These are phyloP conservation scores for Apiospora hydei DNA, from an alignment of 2,329 filamentous ascomycete genomes.

Conservation along the genomic window DNA sequence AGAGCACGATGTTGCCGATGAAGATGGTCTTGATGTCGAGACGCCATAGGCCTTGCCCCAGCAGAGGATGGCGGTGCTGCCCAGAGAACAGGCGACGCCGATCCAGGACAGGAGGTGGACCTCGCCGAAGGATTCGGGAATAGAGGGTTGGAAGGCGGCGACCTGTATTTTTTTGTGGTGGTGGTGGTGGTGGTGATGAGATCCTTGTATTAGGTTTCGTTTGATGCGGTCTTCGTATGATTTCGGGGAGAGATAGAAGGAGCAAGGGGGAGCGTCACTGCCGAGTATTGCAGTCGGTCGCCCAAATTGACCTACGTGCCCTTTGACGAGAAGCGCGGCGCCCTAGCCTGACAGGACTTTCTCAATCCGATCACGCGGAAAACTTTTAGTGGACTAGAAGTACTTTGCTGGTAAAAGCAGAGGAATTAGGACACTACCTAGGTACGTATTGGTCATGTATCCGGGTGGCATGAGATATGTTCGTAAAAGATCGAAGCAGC, in stretches of 20 bases:
- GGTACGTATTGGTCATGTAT: too few relatives aligned
- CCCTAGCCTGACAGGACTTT: background rate
- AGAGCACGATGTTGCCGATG: slow-evolving; percentile 34
- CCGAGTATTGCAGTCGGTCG: background rate
- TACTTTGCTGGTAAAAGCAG: too few relatives aligned
- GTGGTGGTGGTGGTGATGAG: too few relatives aligned
- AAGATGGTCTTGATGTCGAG: slow-evolving; percentile 53
- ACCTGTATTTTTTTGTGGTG: slow-evolving; percentile 34
- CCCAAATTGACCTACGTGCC: slow-evolving; percentile 1
- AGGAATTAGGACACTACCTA: too few relatives aligned
- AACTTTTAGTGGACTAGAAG: background rate
- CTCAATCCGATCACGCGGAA: background rate
- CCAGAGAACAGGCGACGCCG: slow-evolving; percentile 48
- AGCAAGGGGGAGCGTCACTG: too few relatives aligned
- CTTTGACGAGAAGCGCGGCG: background rate
- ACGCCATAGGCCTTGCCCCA: slow-evolving; percentile 47
- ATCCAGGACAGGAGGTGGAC: slow-evolving; percentile 52
- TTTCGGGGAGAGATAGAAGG: background rate
- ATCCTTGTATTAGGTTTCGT: too few relatives aligned
- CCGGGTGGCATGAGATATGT: background rate
- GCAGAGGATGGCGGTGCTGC: slow-evolving; percentile 47
- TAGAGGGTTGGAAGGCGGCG: slow-evolving; percentile 53
- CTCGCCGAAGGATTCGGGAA: slow-evolving; percentile 46
- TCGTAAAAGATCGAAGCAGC: too few relatives aligned
- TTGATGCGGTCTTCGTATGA: background rate